These are phyloP conservation scores for Plasmopara halstedii DNA, from an alignment of 352 stramenopile genomes.

Conservation along the genomic window DNA sequence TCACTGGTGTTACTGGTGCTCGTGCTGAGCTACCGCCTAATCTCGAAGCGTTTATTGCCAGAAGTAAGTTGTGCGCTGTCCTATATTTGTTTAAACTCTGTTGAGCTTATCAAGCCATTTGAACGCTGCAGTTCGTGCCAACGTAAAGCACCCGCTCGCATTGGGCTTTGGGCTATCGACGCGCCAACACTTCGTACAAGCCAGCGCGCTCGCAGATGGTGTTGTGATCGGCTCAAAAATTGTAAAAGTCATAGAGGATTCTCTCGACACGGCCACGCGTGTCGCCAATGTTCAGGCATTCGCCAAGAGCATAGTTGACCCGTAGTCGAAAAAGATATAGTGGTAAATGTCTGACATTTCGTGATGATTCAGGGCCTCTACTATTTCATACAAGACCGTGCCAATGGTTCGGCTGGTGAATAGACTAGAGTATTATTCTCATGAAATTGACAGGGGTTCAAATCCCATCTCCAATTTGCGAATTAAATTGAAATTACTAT, in stretches of 20 bases:
- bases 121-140: constrained; percentile 48
- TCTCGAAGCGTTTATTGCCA: constrained; percentile 91
- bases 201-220: constrained; percentile 87
- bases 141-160: constrained; percentile 86
- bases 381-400: no score
- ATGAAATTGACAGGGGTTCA: constrained; percentile 39
- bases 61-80: constrained; percentile 42
- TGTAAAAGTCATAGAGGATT: constrained; percentile 78
- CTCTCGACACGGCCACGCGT: constrained; percentile 46
- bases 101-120: neutral
- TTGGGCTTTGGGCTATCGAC: constrained; percentile 97
- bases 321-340: no score
- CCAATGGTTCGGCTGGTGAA: neutral
- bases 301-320: constrained; percentile 64
- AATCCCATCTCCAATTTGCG: constrained; percentile 37
- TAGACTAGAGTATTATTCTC: neutral
- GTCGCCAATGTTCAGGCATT: constrained; percentile 71
- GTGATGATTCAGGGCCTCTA: no score
- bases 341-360: no score
- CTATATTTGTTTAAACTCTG: neutral
- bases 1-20: constrained; percentile 92
- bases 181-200: constrained; percentile 87
- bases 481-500: no score
- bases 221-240: constrained; percentile 87
- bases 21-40: constrained; percentile 86